Evolutionary conservation across 106 monocot species (phyloP).

Genomic region (Phalaenopsis aphrodite): DNA sequence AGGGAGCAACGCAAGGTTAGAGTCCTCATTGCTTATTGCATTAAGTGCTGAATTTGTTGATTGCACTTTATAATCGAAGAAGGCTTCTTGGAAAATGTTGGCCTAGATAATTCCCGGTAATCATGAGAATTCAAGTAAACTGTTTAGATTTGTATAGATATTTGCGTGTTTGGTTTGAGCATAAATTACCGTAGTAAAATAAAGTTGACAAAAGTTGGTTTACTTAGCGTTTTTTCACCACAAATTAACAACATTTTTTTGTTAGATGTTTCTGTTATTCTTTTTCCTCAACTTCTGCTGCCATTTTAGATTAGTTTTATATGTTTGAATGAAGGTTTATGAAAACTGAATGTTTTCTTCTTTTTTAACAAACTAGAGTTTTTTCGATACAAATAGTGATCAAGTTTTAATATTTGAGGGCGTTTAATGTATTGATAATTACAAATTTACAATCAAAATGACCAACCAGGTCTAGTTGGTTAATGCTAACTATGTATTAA

Average conservation of each 20-base stretch:
- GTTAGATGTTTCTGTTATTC: neutral
- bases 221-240: too few relatives aligned
- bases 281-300: neutral
- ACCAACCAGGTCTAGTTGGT: too few relatives aligned
- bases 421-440: too few relatives aligned
- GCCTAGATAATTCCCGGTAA: neutral
- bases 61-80: neutral
- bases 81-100: neutral
- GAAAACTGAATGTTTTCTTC: neutral
- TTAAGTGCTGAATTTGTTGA: neutral
- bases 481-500: too few relatives aligned
- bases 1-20: conserved; percentile 76
- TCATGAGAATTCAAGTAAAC: neutral
- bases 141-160: too few relatives aligned
- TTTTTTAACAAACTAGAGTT: neutral
- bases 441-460: too few relatives aligned
- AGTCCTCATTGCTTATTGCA: neutral
- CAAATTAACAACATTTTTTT: too few relatives aligned
- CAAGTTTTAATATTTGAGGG: too few relatives aligned
- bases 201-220: too few relatives aligned
- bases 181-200: too few relatives aligned
- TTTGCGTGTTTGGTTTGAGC: too few relatives aligned
- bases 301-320: neutral
- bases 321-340: neutral
- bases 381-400: too few relatives aligned